Percentiles rank a stretch among this genome's conserved stretches.
Conservation (phyloP, 1,139 yeast genomes). For the Suhomyces chickasaworum region DNA sequence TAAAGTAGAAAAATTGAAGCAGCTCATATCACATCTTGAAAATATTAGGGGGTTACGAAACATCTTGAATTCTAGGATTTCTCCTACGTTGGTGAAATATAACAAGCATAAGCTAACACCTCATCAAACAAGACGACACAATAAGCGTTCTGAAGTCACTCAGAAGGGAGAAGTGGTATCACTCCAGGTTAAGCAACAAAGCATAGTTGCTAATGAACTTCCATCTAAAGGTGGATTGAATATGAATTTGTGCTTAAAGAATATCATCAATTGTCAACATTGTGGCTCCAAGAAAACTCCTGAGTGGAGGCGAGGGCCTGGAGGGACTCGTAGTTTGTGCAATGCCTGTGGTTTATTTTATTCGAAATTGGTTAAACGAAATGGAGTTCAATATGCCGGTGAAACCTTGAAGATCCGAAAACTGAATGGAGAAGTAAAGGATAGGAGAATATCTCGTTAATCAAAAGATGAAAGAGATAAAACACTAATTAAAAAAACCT, state of each 20-base stretch:
- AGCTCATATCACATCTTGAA: not conserved
- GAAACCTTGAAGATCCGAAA: constrained; percentile 27
- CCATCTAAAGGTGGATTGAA: constrained; percentile 12
- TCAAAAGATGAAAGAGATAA: no score
- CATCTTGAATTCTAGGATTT: not conserved
- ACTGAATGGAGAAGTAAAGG: constrained; percentile 12
- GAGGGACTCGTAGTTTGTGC: constrained; percentile 45
- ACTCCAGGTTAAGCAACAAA: not conserved
- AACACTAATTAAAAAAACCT: no score
- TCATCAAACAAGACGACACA: not conserved
- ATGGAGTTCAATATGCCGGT: constrained; percentile 30
- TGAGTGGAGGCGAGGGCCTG: constrained; percentile 52
- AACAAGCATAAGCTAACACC: not conserved
- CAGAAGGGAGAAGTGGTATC: constrained; percentile 1
- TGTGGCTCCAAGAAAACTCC: constrained; percentile 35
- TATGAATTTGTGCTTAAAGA: constrained; percentile 7
- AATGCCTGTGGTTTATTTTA: constrained; percentile 51
- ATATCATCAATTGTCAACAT: constrained; percentile 15
- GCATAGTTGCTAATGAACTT: not conserved
- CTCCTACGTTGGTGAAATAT: not conserved
- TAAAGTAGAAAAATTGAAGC: not conserved
- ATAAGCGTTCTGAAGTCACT: not conserved
- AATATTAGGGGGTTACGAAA: not conserved
- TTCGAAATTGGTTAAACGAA: constrained; percentile 34
- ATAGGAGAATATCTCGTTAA: constrained; percentile 10